Evolutionary conservation across 208 protist genomes (phyloP).

Genomic region (Porcisia hertigi): DNA sequence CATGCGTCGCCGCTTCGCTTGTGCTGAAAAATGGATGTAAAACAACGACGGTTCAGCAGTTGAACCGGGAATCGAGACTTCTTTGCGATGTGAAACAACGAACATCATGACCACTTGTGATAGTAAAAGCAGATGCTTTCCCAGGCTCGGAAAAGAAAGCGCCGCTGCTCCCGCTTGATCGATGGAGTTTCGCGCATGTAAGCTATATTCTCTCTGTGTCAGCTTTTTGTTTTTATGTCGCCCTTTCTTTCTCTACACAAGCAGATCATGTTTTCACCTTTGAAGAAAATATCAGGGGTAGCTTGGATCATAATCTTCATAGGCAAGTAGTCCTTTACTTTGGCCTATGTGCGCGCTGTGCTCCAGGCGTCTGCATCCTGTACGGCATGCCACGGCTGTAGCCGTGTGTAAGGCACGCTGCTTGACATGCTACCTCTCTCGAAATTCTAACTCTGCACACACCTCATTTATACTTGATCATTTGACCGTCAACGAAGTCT

Average conservation of each 20-base stretch:
- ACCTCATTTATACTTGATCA: neutral
- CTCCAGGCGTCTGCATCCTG: neutral
- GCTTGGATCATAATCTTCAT: neutral
- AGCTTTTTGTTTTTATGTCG: neutral
- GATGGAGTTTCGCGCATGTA: neutral
- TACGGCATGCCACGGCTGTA: neutral
- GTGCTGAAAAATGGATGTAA: conserved; percentile 4
- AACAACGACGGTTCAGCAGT: neutral
- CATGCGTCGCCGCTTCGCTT: neutral
- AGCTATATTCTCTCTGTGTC: conserved; percentile 1
- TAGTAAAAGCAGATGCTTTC: neutral
- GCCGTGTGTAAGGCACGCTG: neutral
- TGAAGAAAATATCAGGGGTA: neutral
- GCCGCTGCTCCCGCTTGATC: neutral
- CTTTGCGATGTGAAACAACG: neutral
- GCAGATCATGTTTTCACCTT: neutral
- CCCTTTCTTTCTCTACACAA: neutral
- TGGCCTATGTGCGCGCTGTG: neutral
- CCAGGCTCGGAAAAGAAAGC: neutral
- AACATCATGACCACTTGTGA: neutral
- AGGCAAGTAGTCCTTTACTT: neutral
- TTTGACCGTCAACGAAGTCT: neutral
- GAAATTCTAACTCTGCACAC: neutral
- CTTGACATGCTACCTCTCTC: neutral
- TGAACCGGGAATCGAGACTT: neutral